Evolutionary conservation across 352 stramenopile species (phyloP), one percentile per base, ranked within the genome.

Genomic region (Globisporangium ultimum): DNA sequence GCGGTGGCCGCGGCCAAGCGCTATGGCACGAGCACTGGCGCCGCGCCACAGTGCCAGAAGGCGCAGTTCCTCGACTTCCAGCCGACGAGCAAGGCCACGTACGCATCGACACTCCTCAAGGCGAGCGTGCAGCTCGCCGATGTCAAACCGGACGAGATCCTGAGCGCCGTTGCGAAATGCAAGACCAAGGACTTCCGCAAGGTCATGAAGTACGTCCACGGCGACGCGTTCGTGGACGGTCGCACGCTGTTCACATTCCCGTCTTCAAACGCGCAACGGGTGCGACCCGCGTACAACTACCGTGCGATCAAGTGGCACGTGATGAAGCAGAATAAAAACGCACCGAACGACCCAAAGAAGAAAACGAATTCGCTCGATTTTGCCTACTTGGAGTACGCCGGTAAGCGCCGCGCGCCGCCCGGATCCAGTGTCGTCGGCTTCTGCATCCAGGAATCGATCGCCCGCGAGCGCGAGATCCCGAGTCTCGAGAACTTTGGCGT

Each of bases 381-480:
- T 57, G 91, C 78, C 53, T 90, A 85, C 42, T 49, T 95, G 42
- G 83, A 93, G 59, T 93, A 93, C 53, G 81, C 80, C 8, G 83
- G 84, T 34, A 87, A 77, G 55, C 74, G 70, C 49, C 80, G 79
- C 36, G 54, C 66, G 2, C 57, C 63, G 22, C 62, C 68, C 0
- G 67, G 66, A 1, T 71, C 68, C 43, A 84, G 65, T 36, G 77
- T 91, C 8, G 67, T 95, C 22, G 85, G 79, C 21, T 95, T 91
- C 61, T 91, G 80, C 48, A 63, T 95, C 9, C 85, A 95, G 59
- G 80, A 95, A 21, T 86, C 75, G 1, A 79, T 93, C 58, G 55
- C 71, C 8, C 68, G 69, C 22, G 78, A 88, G 15, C 70, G 75
- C 45, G 71, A 92, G 50, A 77, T 92, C 20, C 83, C 85, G 12